Evolutionary conservation across 768 basidiomycete genomes (phyloP).

Genomic region (Sutorius australiensis): DNA sequence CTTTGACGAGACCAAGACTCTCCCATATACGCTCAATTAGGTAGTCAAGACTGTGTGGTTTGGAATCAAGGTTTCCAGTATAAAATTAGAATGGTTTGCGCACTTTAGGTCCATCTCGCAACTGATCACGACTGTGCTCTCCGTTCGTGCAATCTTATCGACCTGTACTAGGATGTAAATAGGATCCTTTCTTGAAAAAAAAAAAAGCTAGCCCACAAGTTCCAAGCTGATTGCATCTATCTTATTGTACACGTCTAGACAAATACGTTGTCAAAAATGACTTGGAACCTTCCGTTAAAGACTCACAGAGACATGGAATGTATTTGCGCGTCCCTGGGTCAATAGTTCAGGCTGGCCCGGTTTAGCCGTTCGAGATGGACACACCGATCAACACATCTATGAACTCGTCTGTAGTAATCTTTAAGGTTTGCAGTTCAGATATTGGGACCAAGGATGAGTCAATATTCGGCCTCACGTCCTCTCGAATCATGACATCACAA

Average conservation of each 20-base stretch:
- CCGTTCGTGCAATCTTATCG: slow-evolving; percentile 77
- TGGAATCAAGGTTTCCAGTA: not conserved
- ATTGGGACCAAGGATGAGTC: slow-evolving; percentile 4
- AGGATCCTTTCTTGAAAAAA: not conserved
- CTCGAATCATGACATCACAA: slow-evolving; percentile 97
- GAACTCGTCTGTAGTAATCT: slow-evolving; percentile 96
- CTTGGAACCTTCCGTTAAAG: not conserved
- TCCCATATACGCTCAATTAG: slow-evolving; percentile 78
- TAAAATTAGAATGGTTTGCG: slow-evolving; percentile 12
- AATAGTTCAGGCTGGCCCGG: not conserved
- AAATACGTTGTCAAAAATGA: not conserved
- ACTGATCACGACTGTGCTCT: slow-evolving; percentile 89
- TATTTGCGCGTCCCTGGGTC: slow-evolving; percentile 87
- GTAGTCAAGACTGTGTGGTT: slow-evolving; percentile 53
- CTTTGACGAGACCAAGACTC: slow-evolving; percentile 75
- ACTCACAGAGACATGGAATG: slow-evolving; percentile 83
- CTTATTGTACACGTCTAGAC: slow-evolving; percentile 93
- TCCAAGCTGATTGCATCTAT: slow-evolving; percentile 85
- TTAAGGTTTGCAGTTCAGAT: not conserved
- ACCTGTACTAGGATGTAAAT: slow-evolving; percentile 35
- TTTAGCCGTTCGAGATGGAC: slow-evolving; percentile 3
- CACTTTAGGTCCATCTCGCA: slow-evolving; percentile 94
- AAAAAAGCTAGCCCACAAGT: slow-evolving; percentile 32
- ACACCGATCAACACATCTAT: slow-evolving; percentile 95
- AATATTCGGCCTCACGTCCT: slow-evolving; percentile 61